Evolutionary conservation across 164 flowering plant species (phyloP), one percentile per base, ranked within the genome.

Genomic region (Piper longum): DNA sequence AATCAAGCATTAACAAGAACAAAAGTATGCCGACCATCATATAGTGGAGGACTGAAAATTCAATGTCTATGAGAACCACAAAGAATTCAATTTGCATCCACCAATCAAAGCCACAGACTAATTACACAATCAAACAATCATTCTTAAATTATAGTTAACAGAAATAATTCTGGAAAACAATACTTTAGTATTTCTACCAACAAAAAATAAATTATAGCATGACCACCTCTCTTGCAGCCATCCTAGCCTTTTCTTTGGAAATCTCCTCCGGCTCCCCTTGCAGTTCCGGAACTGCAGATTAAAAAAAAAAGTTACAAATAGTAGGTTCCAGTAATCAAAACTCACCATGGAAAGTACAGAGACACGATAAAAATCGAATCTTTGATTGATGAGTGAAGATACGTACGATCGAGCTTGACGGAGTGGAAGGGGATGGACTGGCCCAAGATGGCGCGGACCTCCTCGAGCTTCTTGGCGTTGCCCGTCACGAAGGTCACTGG

Each of bases 401-500:
- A 26, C 36, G 36, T 26, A 85, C 95, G 60, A 61, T 92, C 98
- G 64, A 92, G 93, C 72, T 85, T 89, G 61, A 88, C 83, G 62
- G 98, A 90, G n/a, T 77, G 83, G 60, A 93, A 89, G 56, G 98
- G 98, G 55, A 90, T 78, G 42, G 97, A 82, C 52, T 82, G 68
- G 54, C 97, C 98, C 59, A 93, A 71, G 7, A 93, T 93, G 16
- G 86, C 78, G 18, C 84, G 82, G 7, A 92, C 95, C 78, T 92
- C 98, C 69, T 92, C 97, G 14, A 92, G 86, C 77, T 92, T 92
- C 78, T 92, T 92, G 18, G 91, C 84, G 66, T 92, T 92, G 16
- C 98, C 98, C 1, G 98, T 92, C 52, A 92, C 97, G 64, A 92
- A 92, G 0, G 98, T 92, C 69, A 92, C 97, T 43, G 97, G 97